These are phyloP conservation scores for Eremomyces bilateralis DNA, from an alignment of 495 filamentous ascomycete genomes.

Conservation along the genomic window DNA sequence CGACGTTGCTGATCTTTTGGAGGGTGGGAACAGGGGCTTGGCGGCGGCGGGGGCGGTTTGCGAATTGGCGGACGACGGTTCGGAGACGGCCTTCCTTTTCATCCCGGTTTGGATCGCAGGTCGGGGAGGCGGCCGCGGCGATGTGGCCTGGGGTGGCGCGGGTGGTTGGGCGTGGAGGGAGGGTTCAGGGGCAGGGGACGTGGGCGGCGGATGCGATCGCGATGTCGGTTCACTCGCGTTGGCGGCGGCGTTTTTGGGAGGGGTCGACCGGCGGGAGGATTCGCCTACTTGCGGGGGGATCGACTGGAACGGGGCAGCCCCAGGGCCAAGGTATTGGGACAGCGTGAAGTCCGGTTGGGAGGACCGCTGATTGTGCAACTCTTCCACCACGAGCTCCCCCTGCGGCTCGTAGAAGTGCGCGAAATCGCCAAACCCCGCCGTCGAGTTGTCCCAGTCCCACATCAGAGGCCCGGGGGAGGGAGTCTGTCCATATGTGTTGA, in stretches of 20 bases:
- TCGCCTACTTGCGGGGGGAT: too few species aligned
- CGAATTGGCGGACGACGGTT: constrained; percentile 12
- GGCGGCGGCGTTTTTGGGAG: background rate
- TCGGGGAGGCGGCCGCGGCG: constrained; percentile 1
- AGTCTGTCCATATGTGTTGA: too few species aligned
- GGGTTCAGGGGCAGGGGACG: background rate
- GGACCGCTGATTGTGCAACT: constrained; percentile 10
- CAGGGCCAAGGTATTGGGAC: constrained; percentile 8
- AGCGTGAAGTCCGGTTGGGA: constrained; percentile 15
- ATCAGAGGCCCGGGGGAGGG: constrained; percentile 8
- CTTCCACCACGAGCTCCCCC: constrained; percentile 16
- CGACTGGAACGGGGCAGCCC: background rate
- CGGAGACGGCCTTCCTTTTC: constrained; percentile 16
- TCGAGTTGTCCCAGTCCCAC: constrained; percentile 15
- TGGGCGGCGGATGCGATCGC: constrained; percentile 3
- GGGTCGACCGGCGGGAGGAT: background rate
- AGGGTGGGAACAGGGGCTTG: too few species aligned
- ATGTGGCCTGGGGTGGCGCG: constrained; percentile 8
- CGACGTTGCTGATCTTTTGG: too few species aligned
- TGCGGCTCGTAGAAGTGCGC: constrained; percentile 19
- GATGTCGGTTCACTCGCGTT: background rate
- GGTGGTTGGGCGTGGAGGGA: constrained; percentile 4
- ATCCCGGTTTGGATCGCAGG: constrained; percentile 11
- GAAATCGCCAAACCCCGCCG: constrained; percentile 12
- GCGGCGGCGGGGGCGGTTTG: too few species aligned